Conservation (phyloP, 805 yeast species). For the Zygotorulaspora florentina region DNA sequence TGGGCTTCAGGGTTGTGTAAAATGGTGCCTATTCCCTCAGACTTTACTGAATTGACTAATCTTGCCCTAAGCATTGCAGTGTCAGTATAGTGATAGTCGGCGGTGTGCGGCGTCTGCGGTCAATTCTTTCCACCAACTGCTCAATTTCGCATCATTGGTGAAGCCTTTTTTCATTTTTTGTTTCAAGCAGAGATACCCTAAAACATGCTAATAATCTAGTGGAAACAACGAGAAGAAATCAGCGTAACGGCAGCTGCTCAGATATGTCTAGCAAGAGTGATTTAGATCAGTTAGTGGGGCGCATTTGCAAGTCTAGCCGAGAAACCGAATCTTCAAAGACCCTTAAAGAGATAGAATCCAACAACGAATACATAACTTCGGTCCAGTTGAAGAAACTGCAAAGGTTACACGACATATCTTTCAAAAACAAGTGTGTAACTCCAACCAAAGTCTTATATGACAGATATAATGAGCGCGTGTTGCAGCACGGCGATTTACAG, state of each 20-base stretch:
- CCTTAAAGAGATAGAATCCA: slow-evolving; percentile 27
- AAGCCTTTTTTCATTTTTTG: too few relatives aligned
- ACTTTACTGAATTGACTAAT: slow-evolving; percentile 15
- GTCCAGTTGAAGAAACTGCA: slow-evolving; percentile 27
- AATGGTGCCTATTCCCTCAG: slow-evolving; percentile 25
- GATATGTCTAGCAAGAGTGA: slow-evolving; percentile 10
- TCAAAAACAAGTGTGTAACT: slow-evolving; percentile 23
- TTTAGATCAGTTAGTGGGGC: slow-evolving; percentile 12
- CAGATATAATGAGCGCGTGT: slow-evolving; percentile 15
- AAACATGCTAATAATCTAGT: neutral
- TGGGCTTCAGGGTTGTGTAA: slow-evolving; percentile 26
- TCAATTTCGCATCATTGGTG: neutral
- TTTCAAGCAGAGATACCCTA: neutral
- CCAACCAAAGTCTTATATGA: slow-evolving; percentile 23
- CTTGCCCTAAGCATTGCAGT: slow-evolving; percentile 24
- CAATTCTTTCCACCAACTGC: neutral
- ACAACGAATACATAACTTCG: slow-evolving; percentile 25
- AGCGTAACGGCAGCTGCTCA: too few relatives aligned
- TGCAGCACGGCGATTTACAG: slow-evolving; percentile 42
- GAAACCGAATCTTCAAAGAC: slow-evolving; percentile 18
- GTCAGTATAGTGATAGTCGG: neutral
- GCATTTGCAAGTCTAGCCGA: slow-evolving; percentile 14
- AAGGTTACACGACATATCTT: slow-evolving; percentile 27
- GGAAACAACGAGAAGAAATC: too few relatives aligned
- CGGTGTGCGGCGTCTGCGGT: too few relatives aligned